Percentiles rank a stretch among this genome's conserved stretches.
These are phyloP conservation scores for Fusarium beomiforme DNA, from an alignment of 2,329 filamentous ascomycete genomes.

Conservation along the genomic window DNA sequence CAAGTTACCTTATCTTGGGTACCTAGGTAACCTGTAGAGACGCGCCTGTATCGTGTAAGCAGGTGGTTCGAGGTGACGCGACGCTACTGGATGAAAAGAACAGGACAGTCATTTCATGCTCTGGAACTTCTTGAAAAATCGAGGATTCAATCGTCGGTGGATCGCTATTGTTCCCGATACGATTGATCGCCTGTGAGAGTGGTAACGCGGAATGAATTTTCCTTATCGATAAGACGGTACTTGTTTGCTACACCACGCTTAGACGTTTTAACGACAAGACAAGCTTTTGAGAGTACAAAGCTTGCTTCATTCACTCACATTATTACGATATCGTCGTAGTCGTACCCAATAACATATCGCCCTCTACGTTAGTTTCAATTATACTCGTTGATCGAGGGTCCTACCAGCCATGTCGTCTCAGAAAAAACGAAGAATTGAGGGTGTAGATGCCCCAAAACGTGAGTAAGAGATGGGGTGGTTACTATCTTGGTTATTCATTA, in stretches of 20 bases:
- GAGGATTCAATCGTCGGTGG: background rate
- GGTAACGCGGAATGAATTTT: constrained; percentile 10
- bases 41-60: constrained; percentile 31
- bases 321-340: background rate
- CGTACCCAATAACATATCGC: background rate
- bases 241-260: background rate
- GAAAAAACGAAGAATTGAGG: constrained; percentile 50
- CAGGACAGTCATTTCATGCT: background rate
- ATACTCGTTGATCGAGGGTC: no score
- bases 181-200: background rate
- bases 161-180: background rate
- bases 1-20: background rate
- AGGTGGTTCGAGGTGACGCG: constrained; percentile 1
- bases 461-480: constrained; percentile 15
- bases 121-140: background rate
- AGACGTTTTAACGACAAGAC: background rate
- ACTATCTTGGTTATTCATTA: background rate
- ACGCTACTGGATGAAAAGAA: background rate
- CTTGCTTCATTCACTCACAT: background rate
- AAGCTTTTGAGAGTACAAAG: background rate
- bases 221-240: constrained; percentile 37
- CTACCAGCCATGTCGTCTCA: constrained; percentile 42
- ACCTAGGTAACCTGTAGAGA: constrained; percentile 12
- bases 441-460: constrained; percentile 45
- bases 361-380: background rate